Evolutionary conservation across 106 monocot species (phyloP).

Genomic region (Dactylorhiza incarnata): DNA sequence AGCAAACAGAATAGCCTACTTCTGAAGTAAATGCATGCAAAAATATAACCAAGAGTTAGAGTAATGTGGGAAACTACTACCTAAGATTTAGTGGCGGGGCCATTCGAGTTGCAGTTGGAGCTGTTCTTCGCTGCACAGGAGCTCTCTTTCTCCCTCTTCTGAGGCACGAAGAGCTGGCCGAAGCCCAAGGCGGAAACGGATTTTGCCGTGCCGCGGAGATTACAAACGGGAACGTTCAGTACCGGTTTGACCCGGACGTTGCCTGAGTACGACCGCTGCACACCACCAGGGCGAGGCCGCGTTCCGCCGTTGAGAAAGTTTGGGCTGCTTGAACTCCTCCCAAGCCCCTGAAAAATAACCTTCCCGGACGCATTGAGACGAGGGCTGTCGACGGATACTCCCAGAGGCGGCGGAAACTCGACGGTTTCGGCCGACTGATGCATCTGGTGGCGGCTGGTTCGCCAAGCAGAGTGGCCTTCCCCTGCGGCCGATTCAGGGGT

Average conservation of each 20-base stretch:
- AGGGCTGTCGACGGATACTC: conserved; percentile 33
- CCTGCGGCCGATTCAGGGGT: neutral
- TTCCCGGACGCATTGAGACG: conserved; percentile 59
- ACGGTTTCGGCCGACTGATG: neutral
- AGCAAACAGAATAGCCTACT: neutral
- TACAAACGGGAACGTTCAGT: conserved; percentile 38
- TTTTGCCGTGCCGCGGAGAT: conserved; percentile 22
- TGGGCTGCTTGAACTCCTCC: conserved; percentile 57
- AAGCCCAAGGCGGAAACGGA: conserved; percentile 17
- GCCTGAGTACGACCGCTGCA: conserved; percentile 45
- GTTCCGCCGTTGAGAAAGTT: conserved; percentile 32
- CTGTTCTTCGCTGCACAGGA: neutral
- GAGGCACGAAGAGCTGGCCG: conserved; percentile 24
- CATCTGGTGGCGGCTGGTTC: neutral
- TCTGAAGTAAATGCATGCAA: conserved; percentile 2
- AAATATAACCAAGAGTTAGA: neutral
- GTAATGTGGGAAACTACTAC: neutral
- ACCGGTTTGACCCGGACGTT: conserved; percentile 38
- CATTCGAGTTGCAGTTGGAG: neutral
- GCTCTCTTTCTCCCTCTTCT: conserved; percentile 5
- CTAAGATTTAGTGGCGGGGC: neutral
- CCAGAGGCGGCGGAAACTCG: neutral
- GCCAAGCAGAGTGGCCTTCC: neutral
- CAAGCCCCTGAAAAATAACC: conserved; percentile 48
- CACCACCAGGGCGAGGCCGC: conserved; percentile 12